Conservation (phyloP, 441 rosid genomes). For the Daphne laureola region DNA sequence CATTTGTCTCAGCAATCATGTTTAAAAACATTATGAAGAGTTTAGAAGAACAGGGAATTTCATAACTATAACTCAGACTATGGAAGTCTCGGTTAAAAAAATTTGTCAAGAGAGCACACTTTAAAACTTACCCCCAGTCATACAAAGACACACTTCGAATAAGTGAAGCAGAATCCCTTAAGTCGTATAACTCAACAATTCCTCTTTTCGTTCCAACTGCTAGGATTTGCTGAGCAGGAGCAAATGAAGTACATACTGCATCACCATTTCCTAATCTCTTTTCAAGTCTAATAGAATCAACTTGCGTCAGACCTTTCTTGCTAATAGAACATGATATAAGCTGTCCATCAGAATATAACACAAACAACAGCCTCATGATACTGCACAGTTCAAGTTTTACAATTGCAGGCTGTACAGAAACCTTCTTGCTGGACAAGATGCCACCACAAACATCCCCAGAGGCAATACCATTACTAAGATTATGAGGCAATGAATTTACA, state of each 20-base stretch:
- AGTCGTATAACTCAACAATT: constrained; percentile 77
- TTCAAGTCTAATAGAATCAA: constrained; percentile 68
- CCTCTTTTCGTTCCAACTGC: constrained; percentile 97
- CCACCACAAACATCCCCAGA: constrained; percentile 36
- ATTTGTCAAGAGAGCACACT: constrained; percentile 9
- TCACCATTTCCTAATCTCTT: constrained; percentile 66
- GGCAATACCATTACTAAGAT: constrained; percentile 48
- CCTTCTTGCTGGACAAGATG: constrained; percentile 23
- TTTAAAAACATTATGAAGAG: no score
- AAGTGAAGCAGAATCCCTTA: constrained; percentile 58
- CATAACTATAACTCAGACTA: constrained; percentile 7
- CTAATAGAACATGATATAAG: constrained; percentile 70
- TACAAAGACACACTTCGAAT: constrained; percentile 78
- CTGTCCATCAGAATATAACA: constrained; percentile 69
- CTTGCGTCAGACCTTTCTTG: constrained; percentile 77
- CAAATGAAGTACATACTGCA: constrained; percentile 76
- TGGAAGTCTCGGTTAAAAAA: constrained; percentile 9
- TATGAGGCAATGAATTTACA: constrained; percentile 26
- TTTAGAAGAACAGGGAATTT: neutral
- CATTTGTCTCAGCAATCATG: no score
- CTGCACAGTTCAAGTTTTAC: constrained; percentile 69
- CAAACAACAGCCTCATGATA: constrained; percentile 62
- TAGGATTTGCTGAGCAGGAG: constrained; percentile 86
- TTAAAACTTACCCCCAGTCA: constrained; percentile 87
- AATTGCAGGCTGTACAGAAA: constrained; percentile 40